Base-by-base conservation (phyloP, 495 filamentous ascomycete genomes). In the Hypoxylon fuscum region DNA sequence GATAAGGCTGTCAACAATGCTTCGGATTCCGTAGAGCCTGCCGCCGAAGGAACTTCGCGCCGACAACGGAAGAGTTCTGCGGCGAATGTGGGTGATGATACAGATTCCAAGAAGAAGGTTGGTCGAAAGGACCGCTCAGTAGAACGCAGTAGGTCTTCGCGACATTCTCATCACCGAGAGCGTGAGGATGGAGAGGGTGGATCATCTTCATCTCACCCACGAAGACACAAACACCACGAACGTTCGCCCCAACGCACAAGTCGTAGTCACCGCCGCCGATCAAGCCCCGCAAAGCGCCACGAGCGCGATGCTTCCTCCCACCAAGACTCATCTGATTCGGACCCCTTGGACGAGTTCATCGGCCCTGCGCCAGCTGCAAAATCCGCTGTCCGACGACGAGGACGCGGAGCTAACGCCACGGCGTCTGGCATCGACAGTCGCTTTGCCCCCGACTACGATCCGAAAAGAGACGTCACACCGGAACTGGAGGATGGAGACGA, bases 361-460 rank as follows among this genome's bases (percentile, higher is more conserved):
- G 95, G 95, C 1, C 94, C 94, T 9, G 79, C 82, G 1, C 90
- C 89, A n/a, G 81, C 86, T 3, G 76, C 81, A 3, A 70, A 76
- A 8, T 52, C 81, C 2, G 69, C 76, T 17, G 68, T 90, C 25
- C 81, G 78, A 20, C 78, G 83, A 31, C 88, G 93, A n/a, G 95
- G 95, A 2, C 85, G 95, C n/a, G 93, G 94, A 21, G 76, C 82
- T 15, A 74, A 73, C 5, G 71, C 75, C 1, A 74, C 77, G 1
- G 59, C 69, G n/a, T 88, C 88, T 41, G 87, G 81, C 8, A 95
- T 97, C 61, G 93, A 97, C 61, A 74, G 83, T 9, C 90, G 90
- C 45, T 98, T 97, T 69, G 83, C 86, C 0, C 68, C 83, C 0
- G 80, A 82, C 66, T 97, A 97, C 72, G 88, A 98, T 58, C 93